Conservation (phyloP, 169 alveolate species). For the Plasmodium malariae region DNA sequence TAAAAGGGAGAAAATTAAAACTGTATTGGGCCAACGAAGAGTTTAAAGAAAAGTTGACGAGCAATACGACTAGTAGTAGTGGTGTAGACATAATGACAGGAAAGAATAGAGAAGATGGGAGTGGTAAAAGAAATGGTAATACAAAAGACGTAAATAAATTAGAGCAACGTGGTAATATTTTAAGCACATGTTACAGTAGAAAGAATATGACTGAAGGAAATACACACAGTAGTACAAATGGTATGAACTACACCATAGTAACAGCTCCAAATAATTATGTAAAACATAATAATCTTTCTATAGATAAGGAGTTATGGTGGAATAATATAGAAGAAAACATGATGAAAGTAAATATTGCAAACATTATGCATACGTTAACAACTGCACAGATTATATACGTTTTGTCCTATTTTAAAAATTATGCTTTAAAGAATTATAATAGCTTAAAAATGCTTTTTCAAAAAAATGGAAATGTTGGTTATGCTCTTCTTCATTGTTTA, state of each 20-base stretch:
- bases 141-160: too few relatives aligned
- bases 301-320: neutral
- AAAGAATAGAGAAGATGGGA: neutral
- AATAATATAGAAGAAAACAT: neutral
- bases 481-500: slow-evolving; percentile 79
- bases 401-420: slow-evolving; percentile 78
- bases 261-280: slow-evolving; percentile 13
- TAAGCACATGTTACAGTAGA: neutral
- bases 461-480: slow-evolving; percentile 75
- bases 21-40: slow-evolving; percentile 83
- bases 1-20: slow-evolving; percentile 78
- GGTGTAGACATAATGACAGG: too few relatives aligned
- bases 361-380: slow-evolving; percentile 63
- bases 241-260: too few relatives aligned
- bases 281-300: slow-evolving; percentile 23
- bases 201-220: slow-evolving; percentile 5
- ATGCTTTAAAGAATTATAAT: slow-evolving; percentile 47
- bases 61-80: neutral
- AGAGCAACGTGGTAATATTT: too few relatives aligned
- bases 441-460: slow-evolving; percentile 68
- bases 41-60: slow-evolving; percentile 61
- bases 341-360: slow-evolving; percentile 29
- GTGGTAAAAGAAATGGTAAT: neutral
- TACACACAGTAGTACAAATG: neutral
- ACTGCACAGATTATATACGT: slow-evolving; percentile 78